Percentiles rank a stretch among this genome's conserved stretches.
phyloP scores from a whole-genome alignment of 495 filamentous ascomycete species.

The Penicillium paradoxum region DNA sequence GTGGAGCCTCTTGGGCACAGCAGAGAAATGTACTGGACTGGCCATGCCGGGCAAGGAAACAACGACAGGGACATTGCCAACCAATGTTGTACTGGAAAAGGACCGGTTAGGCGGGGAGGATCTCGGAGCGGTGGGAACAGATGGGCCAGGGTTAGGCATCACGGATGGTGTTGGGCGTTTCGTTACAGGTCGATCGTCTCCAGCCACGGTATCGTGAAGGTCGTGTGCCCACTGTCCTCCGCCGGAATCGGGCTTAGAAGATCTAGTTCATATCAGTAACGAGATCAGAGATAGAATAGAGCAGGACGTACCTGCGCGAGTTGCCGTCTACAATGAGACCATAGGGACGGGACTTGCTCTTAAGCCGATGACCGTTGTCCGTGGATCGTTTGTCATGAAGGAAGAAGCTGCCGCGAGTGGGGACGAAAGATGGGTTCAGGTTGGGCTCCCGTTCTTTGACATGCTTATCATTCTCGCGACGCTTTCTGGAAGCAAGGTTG shows the following conservation, averaged over 20 bases:
- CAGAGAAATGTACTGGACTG: conserved; percentile 61
- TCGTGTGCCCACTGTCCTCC: conserved; percentile 88
- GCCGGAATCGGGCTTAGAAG: conserved; percentile 69
- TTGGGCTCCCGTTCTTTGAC: conserved; percentile 81
- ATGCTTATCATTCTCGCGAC: conserved; percentile 87
- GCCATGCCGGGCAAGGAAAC: conserved; percentile 74
- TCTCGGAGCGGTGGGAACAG: conserved; percentile 42
- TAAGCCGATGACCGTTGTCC: conserved; percentile 53
- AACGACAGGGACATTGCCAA: conserved; percentile 78
- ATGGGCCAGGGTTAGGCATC: conserved; percentile 23
- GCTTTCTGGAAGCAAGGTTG: conserved; percentile 59
- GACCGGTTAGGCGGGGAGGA: conserved; percentile 57
- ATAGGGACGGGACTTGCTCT: conserved; percentile 41
- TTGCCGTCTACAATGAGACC: conserved; percentile 48
- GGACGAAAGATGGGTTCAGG: conserved; percentile 91
- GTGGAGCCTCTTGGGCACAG: conserved; percentile 75
- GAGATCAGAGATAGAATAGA: neutral
- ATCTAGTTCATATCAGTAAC: conserved; percentile 48
- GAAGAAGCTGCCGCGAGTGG: conserved; percentile 93
- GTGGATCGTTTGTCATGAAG: conserved; percentile 88
- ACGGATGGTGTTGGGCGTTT: conserved; percentile 18
- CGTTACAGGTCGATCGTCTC: conserved; percentile 34
- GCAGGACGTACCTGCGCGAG: conserved; percentile 31
- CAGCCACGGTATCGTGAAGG: conserved; percentile 78
- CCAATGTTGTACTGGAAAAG: conserved; percentile 59